A percentile compares a stretch with the other conserved stretches of the same genome.
Evolutionary conservation across 2,329 filamentous ascomycete genomes (phyloP).

Genomic region (Calonectria pteridis): DNA sequence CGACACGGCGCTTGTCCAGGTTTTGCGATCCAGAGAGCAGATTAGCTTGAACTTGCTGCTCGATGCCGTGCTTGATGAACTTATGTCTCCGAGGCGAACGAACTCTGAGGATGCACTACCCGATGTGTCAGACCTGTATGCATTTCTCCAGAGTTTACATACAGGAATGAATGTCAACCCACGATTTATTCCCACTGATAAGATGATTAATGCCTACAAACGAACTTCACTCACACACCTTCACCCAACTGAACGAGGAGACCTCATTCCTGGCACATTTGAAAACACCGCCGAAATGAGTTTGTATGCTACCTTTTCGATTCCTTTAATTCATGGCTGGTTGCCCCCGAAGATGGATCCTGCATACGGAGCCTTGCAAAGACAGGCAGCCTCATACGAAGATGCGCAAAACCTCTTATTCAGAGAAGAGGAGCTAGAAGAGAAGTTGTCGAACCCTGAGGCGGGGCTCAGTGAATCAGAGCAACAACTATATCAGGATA

Average conservation of each 20-base stretch:
- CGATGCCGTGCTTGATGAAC: slow-evolving; percentile 91
- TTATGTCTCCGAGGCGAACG: slow-evolving; percentile 82
- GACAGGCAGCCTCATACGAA: slow-evolving; percentile 87
- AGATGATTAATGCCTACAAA: slow-evolving; percentile 61
- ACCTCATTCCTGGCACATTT: slow-evolving; percentile 77
- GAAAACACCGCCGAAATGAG: slow-evolving; percentile 89
- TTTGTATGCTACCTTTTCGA: slow-evolving; percentile 89
- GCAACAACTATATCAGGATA: slow-evolving; percentile 84
- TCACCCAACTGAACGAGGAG: slow-evolving; percentile 62
- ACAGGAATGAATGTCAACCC: slow-evolving; percentile 99
- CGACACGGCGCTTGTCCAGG: slow-evolving; percentile 81
- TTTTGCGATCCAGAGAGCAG: slow-evolving; percentile 84
- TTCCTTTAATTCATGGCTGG: slow-evolving; percentile 96
- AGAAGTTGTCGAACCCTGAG: slow-evolving; percentile 68
- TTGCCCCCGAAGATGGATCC: slow-evolving; percentile 76
- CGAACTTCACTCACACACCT: slow-evolving; percentile 66
- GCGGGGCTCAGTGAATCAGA: slow-evolving; percentile 76
- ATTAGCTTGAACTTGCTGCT: slow-evolving; percentile 88
- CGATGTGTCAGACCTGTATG: slow-evolving; percentile 88
- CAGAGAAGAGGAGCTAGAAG: slow-evolving; percentile 87
- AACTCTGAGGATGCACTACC: slow-evolving; percentile 76
- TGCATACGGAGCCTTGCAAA: slow-evolving; percentile 76
- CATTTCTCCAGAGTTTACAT: slow-evolving; percentile 88
- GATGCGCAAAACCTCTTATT: slow-evolving; percentile 92
- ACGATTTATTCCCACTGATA: slow-evolving; percentile 76